A percentile compares a stretch with the other conserved stretches of the same genome.
Conservation (phyloP, 495 filamentous ascomycete species). For the Penicillium pancosmium region DNA sequence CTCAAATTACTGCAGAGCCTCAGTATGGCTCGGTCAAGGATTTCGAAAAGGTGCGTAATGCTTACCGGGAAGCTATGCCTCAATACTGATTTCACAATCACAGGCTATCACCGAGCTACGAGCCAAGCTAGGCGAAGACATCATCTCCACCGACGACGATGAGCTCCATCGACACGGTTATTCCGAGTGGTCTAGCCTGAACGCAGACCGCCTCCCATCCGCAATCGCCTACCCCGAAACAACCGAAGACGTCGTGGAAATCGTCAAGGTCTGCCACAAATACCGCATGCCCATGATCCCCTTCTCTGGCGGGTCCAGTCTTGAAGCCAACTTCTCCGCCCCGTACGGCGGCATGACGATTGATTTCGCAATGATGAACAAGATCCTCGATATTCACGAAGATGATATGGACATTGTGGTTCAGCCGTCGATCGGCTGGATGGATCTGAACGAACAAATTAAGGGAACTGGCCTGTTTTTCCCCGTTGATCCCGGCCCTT, state of each 20-base stretch:
- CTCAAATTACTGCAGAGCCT: slow-evolving; percentile 22
- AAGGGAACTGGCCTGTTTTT: slow-evolving; percentile 62
- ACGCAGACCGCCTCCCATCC: slow-evolving; percentile 47
- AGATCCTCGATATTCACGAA: slow-evolving; percentile 58
- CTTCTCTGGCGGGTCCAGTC: slow-evolving; percentile 64
- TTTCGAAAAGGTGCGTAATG: slow-evolving; percentile 44
- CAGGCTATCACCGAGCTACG: slow-evolving; percentile 68
- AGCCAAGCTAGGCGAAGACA: slow-evolving; percentile 63
- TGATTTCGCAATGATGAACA: slow-evolving; percentile 68
- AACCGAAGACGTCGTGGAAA: slow-evolving; percentile 58
- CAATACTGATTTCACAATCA: slow-evolving; percentile 26
- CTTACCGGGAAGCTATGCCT: background rate
- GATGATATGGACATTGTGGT: slow-evolving; percentile 66
- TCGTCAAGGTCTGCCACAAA: slow-evolving; percentile 65
- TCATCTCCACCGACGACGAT: slow-evolving; percentile 70
- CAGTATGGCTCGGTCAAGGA: slow-evolving; percentile 45
- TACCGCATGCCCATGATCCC: slow-evolving; percentile 64
- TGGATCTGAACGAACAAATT: slow-evolving; percentile 61
- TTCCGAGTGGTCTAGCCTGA: slow-evolving; percentile 78
- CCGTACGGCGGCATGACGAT: slow-evolving; percentile 65
- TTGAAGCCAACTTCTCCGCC: slow-evolving; percentile 65
- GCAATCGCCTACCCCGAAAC: slow-evolving; percentile 53
- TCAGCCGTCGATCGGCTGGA: slow-evolving; percentile 67
- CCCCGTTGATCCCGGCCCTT: slow-evolving; percentile 67
- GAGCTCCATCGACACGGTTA: slow-evolving; percentile 75